A percentile compares a stretch with the other conserved stretches of the same genome.
These are phyloP conservation scores for Chaetomium olivaceum DNA, from an alignment of 2,329 filamentous ascomycete genomes.

Conservation along the genomic window DNA sequence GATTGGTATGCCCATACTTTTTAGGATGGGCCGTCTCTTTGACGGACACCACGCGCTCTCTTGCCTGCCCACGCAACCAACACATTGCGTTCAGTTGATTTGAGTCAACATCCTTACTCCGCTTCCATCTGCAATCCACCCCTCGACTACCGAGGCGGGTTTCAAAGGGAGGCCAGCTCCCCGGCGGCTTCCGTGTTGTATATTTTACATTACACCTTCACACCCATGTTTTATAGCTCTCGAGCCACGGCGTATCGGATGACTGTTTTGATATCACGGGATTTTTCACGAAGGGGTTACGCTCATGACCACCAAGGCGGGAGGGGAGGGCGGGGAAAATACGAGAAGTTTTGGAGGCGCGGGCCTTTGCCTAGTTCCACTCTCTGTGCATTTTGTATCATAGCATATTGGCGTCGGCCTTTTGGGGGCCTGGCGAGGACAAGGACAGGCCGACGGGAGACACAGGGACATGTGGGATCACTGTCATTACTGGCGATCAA, in stretches of 20 bases:
- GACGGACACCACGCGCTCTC: background rate
- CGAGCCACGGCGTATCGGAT: slow-evolving; percentile 23
- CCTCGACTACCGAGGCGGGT: background rate
- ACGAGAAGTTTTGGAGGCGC: background rate
- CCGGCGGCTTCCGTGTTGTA: slow-evolving; percentile 23
- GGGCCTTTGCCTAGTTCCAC: slow-evolving; percentile 23
- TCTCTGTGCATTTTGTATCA: slow-evolving; percentile 29
- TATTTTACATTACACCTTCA: slow-evolving; percentile 21
- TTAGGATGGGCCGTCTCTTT: background rate
- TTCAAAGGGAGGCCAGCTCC: slow-evolving; percentile 13
- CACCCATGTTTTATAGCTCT: slow-evolving; percentile 19
- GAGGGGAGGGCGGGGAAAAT: background rate
- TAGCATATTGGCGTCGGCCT: background rate
- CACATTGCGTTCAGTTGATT: background rate
- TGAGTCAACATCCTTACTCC: background rate
- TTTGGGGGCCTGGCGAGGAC: background rate
- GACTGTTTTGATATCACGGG: slow-evolving; percentile 22
- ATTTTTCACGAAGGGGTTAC: slow-evolving; percentile 17
- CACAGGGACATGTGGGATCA: slow-evolving; percentile 10
- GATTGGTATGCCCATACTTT: background rate
- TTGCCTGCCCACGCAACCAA: background rate
- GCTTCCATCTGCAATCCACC: background rate
- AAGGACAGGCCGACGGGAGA: background rate
- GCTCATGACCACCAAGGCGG: slow-evolving; percentile 21
- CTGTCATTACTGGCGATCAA: slow-evolving; percentile 17